Conservation (phyloP, 148 eudicot species). For the Nyssa sinensis region DNA sequence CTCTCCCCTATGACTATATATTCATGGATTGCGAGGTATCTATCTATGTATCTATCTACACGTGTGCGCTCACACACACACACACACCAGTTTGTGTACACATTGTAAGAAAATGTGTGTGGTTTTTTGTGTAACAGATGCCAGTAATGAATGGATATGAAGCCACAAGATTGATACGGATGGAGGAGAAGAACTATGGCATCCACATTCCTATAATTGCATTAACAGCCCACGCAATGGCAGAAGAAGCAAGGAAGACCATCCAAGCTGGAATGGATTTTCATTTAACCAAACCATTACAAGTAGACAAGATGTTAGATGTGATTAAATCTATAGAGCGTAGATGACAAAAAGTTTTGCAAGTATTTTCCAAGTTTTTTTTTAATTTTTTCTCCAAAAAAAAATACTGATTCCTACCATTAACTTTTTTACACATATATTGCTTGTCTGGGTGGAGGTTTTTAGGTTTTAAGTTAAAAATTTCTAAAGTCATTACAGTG, state of each 20-base stretch:
- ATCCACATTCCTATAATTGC: conserved; percentile 10
- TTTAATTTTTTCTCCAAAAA: too few species aligned
- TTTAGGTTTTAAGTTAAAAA: too few species aligned
- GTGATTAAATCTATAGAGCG: neutral
- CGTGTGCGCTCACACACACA: too few species aligned
- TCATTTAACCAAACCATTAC: conserved; percentile 7
- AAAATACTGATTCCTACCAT: too few species aligned
- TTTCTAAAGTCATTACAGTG: too few species aligned
- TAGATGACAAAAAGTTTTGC: neutral
- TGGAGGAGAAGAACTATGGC: conserved; percentile 8
- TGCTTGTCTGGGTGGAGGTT: too few species aligned
- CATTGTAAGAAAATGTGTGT: neutral
- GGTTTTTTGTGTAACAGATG: neutral
- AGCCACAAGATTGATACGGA: conserved; percentile 10
- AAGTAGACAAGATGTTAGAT: conserved; percentile 1
- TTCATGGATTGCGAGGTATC: conserved; percentile 18
- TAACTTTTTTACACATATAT: too few species aligned
- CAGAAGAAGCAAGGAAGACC: neutral
- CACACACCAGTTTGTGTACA: too few species aligned
- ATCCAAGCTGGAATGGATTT: conserved; percentile 9
- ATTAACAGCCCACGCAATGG: conserved; percentile 7
- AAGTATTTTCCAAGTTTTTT: too few species aligned
- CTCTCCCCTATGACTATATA: conserved; percentile 12
- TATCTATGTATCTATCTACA: too few species aligned
- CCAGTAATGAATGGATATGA: conserved; percentile 15